phyloP scores from a whole-genome alignment of 345 rosid genomes.

The Salix arbutifolia region DNA sequence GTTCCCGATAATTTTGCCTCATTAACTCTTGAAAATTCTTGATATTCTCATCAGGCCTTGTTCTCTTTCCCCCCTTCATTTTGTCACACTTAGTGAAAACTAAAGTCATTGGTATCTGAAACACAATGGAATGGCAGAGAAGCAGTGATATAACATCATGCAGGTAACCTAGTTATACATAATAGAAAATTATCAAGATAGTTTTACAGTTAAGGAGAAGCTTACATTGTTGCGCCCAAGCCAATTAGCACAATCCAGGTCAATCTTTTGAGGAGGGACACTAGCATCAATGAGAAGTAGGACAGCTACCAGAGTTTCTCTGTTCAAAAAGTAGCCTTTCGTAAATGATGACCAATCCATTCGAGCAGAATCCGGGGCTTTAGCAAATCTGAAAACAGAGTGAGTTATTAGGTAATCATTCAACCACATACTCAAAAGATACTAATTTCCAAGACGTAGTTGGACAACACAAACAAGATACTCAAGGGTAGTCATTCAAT shows the following conservation, averaged over 20 bases:
- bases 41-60: constrained; percentile 78
- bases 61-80: constrained; percentile 64
- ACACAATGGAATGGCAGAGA: neutral
- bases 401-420: neutral
- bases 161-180: neutral
- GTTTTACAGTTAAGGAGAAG: neutral
- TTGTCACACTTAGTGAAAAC: constrained; percentile 91
- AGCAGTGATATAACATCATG: neutral
- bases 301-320: constrained; percentile 67
- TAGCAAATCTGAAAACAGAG: constrained; percentile 56
- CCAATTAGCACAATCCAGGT: constrained; percentile 94
- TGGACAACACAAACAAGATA: neutral
- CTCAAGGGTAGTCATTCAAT: neutral
- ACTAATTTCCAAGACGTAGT: neutral
- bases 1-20: constrained; percentile 49
- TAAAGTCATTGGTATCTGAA: constrained; percentile 79
- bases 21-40: constrained; percentile 65
- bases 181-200: neutral
- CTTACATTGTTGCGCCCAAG: constrained; percentile 81
- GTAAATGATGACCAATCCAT: constrained; percentile 93
- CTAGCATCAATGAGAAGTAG: constrained; percentile 87
- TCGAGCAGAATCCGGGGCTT: constrained; percentile 72
- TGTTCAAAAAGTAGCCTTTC: constrained; percentile 82
- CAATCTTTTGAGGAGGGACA: constrained; percentile 88
- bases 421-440: neutral